phyloP scores from a whole-genome alignment of 148 eudicot species.

The Salicornia ramosissima region DNA sequence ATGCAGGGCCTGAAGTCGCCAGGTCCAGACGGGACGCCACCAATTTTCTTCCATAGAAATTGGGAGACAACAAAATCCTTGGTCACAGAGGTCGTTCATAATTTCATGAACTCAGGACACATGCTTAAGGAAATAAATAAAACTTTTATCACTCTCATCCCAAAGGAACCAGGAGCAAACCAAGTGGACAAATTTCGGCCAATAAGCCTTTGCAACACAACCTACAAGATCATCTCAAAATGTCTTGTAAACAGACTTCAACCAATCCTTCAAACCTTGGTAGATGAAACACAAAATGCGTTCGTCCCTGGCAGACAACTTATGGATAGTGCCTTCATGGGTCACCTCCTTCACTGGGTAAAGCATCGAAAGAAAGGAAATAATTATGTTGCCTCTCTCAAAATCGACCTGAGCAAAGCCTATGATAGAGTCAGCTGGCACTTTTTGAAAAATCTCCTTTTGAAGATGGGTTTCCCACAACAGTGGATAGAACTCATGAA shows the following conservation, averaged over 20 bases:
- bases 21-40: too few relatives aligned
- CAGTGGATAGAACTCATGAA: not conserved
- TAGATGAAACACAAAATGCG: too few relatives aligned
- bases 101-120: not conserved
- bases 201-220: too few relatives aligned
- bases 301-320: too few relatives aligned
- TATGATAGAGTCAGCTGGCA: not conserved
- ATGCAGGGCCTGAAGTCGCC: too few relatives aligned
- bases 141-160: not conserved
- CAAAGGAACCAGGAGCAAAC: not conserved
- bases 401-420: too few relatives aligned
- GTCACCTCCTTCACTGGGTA: not conserved
- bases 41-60: too few relatives aligned
- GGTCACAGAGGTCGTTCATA: not conserved
- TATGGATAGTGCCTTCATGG: not conserved
- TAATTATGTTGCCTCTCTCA: too few relatives aligned
- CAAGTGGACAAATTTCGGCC: not conserved
- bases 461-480: not conserved
- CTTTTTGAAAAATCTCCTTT: not conserved
- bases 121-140: too few relatives aligned
- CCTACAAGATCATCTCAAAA: too few relatives aligned
- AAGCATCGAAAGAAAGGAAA: not conserved
- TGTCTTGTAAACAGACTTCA: too few relatives aligned
- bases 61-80: not conserved
- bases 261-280: too few relatives aligned